Evolutionary conservation across 306 rosid genomes (phyloP).

Genomic region (Erythrophleum fordii): DNA sequence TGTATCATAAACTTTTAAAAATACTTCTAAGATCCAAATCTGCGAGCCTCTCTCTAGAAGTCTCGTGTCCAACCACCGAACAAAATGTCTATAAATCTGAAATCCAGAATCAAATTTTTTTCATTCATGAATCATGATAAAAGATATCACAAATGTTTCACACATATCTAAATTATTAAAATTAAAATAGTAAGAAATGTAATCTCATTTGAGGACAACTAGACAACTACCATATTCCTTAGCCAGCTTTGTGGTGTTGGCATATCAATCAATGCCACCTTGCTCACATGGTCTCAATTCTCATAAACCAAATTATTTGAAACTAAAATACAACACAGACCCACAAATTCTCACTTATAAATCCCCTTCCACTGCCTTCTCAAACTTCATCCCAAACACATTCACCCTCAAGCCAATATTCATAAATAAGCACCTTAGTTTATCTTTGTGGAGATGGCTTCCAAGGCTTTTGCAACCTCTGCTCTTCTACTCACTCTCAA

Average conservation of each 20-base stretch:
- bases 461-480: conserved; percentile 22
- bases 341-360: not conserved
- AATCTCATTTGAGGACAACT: not conserved
- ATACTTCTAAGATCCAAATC: too few species aligned
- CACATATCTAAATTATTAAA: too few species aligned
- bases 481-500: conserved; percentile 38
- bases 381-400: not conserved
- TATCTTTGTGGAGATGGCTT: conserved; percentile 31
- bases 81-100: too few species aligned
- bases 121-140: too few species aligned
- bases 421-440: not conserved
- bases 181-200: not conserved
- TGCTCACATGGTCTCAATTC: not conserved
- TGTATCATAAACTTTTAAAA: too few species aligned
- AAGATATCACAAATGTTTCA: too few species aligned
- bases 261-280: not conserved
- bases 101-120: too few species aligned
- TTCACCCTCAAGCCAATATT: not conserved
- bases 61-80: too few species aligned
- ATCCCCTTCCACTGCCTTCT: not conserved
- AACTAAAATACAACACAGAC: not conserved
- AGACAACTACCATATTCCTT: not conserved
- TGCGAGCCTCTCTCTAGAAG: too few species aligned
- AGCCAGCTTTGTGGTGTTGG: not conserved
- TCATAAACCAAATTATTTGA: not conserved